phyloP scores from a whole-genome alignment of 2,329 filamentous ascomycete genomes.

The Hypoxylon sp. region DNA sequence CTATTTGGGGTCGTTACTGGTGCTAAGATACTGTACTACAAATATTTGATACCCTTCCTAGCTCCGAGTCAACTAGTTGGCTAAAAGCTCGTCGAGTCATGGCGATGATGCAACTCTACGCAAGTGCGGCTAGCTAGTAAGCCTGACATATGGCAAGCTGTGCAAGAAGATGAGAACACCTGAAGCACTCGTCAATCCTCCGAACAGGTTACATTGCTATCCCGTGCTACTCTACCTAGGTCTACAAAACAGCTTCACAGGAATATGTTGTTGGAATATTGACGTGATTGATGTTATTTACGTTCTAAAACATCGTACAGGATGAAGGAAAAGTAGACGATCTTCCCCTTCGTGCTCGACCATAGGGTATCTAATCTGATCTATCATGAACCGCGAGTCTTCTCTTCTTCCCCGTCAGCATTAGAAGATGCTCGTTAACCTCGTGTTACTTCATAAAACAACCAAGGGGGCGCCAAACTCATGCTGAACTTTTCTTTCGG shows the following conservation, averaged over 20 bases:
- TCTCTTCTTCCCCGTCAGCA: neutral
- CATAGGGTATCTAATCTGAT: constrained; percentile 17
- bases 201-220: neutral
- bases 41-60: neutral
- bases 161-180: neutral
- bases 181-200: neutral
- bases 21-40: constrained; percentile 59
- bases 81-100: neutral
- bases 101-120: neutral
- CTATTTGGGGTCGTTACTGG: constrained; percentile 82
- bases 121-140: neutral
- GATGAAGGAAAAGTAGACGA: constrained; percentile 5
- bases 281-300: constrained; percentile 11
- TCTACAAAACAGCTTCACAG: neutral
- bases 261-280: neutral
- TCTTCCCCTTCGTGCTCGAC: constrained; percentile 5
- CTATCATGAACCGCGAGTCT: constrained; percentile 7
- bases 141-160: neutral
- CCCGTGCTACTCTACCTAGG: too few species aligned
- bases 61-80: neutral
- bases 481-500: constrained; percentile 28
- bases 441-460: constrained; percentile 6
- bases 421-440: neutral
- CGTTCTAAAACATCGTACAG: constrained; percentile 19
- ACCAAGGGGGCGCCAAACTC: constrained; percentile 21